Evolutionary conservation across 2,329 filamentous ascomycete genomes (phyloP), one percentile per base, ranked within the genome.

Genomic region (Paecilomyces formosus): DNA sequence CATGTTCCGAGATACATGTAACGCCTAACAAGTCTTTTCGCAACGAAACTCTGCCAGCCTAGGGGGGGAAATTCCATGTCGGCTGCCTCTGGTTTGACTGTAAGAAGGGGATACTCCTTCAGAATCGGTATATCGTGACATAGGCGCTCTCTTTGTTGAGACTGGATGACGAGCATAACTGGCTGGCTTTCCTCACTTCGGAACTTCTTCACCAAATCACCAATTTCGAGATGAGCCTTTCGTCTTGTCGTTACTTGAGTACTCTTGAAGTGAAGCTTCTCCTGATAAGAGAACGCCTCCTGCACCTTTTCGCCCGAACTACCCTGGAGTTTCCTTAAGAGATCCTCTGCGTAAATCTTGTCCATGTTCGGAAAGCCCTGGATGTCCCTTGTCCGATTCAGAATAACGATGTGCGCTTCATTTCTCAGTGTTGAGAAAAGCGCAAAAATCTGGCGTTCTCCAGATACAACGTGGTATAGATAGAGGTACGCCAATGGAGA

Each of bases 1-100:
- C 94, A 99, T 0, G 89, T 87, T 1, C 92, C 91, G n/a, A 99
- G 83, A 58, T 91, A 90, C 13, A 99, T 83, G 70, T 97, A 99
- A 68, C 96, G 91, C 28, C 87, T 87, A 8, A 97, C 88, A 9
- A 97, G 78, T 26, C 93, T 85, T 67, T 90, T 91, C 1, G 92
- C 90, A 59, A 95, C 87, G 60, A 96, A 92, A 0, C 86, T 81
- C 72, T 97, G 94, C 94, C 94, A 99, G 1, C 92, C 92, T 15
- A 99, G 81, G 0, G 93, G 92, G 9, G 94, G 94, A 3, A 97
- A 80, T 39, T 92, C 88, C 72, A 89, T 91, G 69, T 99, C 95
- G 0, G 87, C 84, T 26, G 88, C 83, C 66, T 97, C 91, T 60
- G 90, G 88, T 67, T 88, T 88, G 54, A 99, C 81, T 0, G 89